Conservation (phyloP, 2,329 filamentous ascomycete species). For the Alternaria sp. region DNA sequence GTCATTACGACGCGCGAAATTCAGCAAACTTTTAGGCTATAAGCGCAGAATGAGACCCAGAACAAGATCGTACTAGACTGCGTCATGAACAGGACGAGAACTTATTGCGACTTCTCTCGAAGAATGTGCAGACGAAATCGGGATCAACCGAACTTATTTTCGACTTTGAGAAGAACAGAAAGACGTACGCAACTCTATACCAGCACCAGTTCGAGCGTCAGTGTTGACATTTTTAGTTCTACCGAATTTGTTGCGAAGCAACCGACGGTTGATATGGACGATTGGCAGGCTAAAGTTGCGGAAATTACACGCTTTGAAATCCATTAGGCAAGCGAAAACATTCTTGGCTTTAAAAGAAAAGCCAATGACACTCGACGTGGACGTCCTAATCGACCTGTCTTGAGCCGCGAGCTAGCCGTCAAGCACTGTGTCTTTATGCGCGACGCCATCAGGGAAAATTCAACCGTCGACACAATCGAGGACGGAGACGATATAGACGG, state of each 20-base stretch:
- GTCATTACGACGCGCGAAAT: background rate
- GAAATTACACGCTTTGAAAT: background rate
- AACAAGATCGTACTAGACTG: background rate
- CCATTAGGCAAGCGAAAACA: background rate
- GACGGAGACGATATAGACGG: conserved; percentile 8
- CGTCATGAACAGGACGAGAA: background rate
- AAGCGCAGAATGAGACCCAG: background rate
- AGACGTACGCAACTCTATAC: background rate
- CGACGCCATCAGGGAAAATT: background rate
- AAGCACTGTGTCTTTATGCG: background rate
- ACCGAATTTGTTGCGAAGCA: background rate
- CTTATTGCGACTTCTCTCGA: background rate
- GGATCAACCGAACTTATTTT: background rate
- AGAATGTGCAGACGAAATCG: background rate
- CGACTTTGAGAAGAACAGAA: background rate
- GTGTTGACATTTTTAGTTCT: background rate
- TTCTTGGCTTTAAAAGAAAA: conserved; percentile 3
- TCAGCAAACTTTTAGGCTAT: background rate
- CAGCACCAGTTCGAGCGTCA: background rate
- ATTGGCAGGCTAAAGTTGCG: background rate
- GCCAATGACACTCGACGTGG: conserved; percentile 2
- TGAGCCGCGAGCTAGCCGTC: conserved; percentile 1
- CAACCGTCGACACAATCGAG: background rate
- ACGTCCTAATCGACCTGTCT: conserved; percentile 2
- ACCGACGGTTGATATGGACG: background rate